Conservation (phyloP, 805 yeast genomes). For the Saccharomycopsis sp. region DNA sequence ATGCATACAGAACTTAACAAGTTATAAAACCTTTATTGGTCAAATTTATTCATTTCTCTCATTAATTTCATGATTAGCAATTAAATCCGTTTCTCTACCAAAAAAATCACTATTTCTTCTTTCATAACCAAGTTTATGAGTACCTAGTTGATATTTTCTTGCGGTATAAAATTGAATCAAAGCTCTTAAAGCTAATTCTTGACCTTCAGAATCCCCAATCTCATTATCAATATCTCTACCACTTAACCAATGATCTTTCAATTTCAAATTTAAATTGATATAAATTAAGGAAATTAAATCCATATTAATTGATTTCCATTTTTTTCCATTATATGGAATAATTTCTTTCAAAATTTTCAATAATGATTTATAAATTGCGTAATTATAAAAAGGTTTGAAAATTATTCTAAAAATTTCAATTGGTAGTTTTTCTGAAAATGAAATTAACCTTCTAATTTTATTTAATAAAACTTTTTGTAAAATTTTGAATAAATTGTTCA, state of each 20-base stretch:
- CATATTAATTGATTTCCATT: constrained; percentile 92
- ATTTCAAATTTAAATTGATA: constrained; percentile 56
- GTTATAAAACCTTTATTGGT: too few species aligned
- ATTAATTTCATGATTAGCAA: constrained; percentile 21
- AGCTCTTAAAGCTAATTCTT: constrained; percentile 76
- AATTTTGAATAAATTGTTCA: constrained; percentile 42
- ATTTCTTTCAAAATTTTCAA: constrained; percentile 66
- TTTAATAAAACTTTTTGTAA: constrained; percentile 49
- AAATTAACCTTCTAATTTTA: constrained; percentile 65
- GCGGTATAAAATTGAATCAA: constrained; percentile 68
- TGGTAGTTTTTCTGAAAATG: constrained; percentile 52
- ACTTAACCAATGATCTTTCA: constrained; percentile 81
- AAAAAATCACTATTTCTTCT: constrained; percentile 32
- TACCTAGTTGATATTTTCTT: constrained; percentile 40
- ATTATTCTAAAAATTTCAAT: constrained; percentile 49
- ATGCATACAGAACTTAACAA: neutral
- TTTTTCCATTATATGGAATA: constrained; percentile 84
- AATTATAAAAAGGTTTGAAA: constrained; percentile 49
- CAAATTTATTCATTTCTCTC: constrained; percentile 2
- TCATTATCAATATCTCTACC: constrained; percentile 73
- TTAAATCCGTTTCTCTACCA: constrained; percentile 29
- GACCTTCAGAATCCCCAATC: constrained; percentile 66
- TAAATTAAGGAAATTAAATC: constrained; percentile 83
- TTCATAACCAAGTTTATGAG: constrained; percentile 49
- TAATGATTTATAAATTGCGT: constrained; percentile 54